These are phyloP conservation scores for Ploettnerulaceae sp. DNA, from an alignment of 2,329 filamentous ascomycete species.

Conservation along the genomic window DNA sequence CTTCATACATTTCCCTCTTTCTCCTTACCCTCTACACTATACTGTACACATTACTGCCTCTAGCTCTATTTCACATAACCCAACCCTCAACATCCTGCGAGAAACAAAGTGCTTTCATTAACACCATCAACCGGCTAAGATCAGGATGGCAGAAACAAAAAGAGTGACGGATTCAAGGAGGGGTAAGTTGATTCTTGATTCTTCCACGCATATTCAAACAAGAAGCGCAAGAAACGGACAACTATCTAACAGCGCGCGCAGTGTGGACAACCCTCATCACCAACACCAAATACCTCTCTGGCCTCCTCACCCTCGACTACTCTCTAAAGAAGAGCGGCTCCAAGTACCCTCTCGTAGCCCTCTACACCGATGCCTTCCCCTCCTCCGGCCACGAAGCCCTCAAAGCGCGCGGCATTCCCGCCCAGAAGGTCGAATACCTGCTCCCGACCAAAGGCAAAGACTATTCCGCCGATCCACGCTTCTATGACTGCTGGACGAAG, in stretches of 20 bases:
- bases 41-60: background rate
- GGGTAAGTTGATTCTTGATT: slow-evolving; percentile 19
- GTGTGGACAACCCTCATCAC: slow-evolving; percentile 89
- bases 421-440: slow-evolving; percentile 67
- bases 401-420: slow-evolving; percentile 61
- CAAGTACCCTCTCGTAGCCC: slow-evolving; percentile 72
- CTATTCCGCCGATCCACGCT: slow-evolving; percentile 73
- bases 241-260: slow-evolving; percentile 34
- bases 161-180: slow-evolving; percentile 31
- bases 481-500: slow-evolving; percentile 90
- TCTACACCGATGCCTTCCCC: slow-evolving; percentile 78
- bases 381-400: slow-evolving; percentile 64
- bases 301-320: slow-evolving; percentile 75
- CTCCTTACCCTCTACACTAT: background rate
- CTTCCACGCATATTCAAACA: background rate
- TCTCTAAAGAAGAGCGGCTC: slow-evolving; percentile 62
- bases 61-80: background rate
- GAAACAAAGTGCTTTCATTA: background rate
- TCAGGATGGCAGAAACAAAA: slow-evolving; percentile 20
- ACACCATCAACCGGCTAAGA: background rate
- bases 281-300: slow-evolving; percentile 74
- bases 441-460: slow-evolving; percentile 60
- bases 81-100: background rate
- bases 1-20: background rate
- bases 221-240: background rate